Evolutionary conservation across 2,329 filamentous ascomycete genomes (phyloP).

Genomic region (Fusarium sp.): DNA sequence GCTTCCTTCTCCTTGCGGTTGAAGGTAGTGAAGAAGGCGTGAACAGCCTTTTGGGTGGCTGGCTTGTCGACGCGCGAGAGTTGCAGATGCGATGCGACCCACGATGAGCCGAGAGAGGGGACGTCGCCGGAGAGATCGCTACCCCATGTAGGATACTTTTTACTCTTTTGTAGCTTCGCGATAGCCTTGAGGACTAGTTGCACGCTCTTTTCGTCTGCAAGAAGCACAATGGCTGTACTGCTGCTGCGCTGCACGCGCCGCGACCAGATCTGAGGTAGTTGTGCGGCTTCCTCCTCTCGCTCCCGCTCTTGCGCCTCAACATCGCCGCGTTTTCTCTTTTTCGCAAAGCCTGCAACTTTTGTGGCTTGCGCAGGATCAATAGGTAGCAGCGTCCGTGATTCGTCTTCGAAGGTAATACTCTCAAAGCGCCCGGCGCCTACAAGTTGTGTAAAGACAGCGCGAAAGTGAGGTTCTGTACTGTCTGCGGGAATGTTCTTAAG

Average conservation of each 20-base stretch:
- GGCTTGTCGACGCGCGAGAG: constrained; percentile 75
- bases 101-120: constrained; percentile 65
- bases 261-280: constrained; percentile 78
- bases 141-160: constrained; percentile 74
- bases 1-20: constrained; percentile 74
- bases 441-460: constrained; percentile 76
- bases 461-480: constrained; percentile 79
- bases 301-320: constrained; percentile 65
- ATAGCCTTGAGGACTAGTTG: constrained; percentile 80
- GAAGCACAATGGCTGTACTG: constrained; percentile 80
- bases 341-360: constrained; percentile 49
- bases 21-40: constrained; percentile 88
- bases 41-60: constrained; percentile 76
- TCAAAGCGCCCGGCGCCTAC: constrained; percentile 84
- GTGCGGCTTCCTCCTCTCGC: constrained; percentile 65
- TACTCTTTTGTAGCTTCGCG: constrained; percentile 67
- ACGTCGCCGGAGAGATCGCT: constrained; percentile 65
- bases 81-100: constrained; percentile 72
- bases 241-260: constrained; percentile 76
- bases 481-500: constrained; percentile 90
- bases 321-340: constrained; percentile 54
- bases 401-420: constrained; percentile 76
- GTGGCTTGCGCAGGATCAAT: constrained; percentile 61
- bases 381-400: constrained; percentile 54
- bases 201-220: constrained; percentile 84